phyloP scores from a whole-genome alignment of 495 filamentous ascomycete species.

The Penicillium simplicissimum region DNA sequence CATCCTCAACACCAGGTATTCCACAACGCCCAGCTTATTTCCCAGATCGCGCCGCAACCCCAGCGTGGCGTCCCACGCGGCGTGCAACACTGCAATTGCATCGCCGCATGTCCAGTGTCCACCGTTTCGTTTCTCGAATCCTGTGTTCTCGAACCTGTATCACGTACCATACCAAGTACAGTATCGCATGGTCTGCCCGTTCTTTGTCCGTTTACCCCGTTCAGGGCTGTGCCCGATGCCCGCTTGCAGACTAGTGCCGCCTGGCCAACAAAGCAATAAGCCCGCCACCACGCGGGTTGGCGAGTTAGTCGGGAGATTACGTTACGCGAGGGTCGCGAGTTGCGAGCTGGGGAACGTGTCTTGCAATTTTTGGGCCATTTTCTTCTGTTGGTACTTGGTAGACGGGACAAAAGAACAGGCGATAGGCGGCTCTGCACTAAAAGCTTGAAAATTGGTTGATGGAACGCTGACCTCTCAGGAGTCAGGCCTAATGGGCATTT shows the following conservation, averaged over 20 bases:
- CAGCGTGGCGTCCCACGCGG: too few species aligned
- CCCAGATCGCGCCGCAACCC: too few species aligned
- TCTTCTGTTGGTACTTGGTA: too few species aligned
- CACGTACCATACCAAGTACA: not conserved
- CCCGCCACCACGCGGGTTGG: constrained; percentile 3
- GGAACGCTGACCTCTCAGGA: too few species aligned
- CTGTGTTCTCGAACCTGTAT: not conserved
- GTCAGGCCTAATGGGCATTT: too few species aligned
- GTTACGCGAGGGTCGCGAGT: not conserved
- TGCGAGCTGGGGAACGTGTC: not conserved
- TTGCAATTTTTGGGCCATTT: not conserved
- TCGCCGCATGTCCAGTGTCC: too few species aligned
- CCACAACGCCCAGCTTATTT: not conserved
- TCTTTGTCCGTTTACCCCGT: not conserved
- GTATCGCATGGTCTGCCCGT: not conserved
- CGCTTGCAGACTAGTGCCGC: constrained; percentile 1
- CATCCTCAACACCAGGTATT: not conserved
- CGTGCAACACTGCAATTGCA: too few species aligned
- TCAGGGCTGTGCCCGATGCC: not conserved
- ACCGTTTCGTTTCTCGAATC: not conserved
- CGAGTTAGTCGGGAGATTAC: not conserved
- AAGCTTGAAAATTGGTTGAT: not conserved
- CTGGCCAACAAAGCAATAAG: not conserved
- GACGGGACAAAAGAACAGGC: too few species aligned
- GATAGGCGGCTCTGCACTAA: not conserved